Conservation (phyloP, 768 basidiomycete species). For the Xerocomellus chrysenteron region DNA sequence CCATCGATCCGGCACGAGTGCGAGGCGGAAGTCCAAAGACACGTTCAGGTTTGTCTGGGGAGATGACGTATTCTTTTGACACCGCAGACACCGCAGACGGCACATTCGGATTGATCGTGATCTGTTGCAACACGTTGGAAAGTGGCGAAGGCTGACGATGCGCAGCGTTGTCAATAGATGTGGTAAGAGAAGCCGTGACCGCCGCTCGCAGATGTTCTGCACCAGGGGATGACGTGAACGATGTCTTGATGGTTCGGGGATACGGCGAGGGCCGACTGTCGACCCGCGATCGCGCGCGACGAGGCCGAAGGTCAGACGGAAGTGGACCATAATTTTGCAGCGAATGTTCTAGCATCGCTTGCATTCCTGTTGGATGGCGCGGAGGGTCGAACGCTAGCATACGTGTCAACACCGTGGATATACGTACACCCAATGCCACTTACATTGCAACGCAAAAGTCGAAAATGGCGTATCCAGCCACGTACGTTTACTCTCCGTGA, state of each 20-base stretch:
- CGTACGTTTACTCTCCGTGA: slow-evolving; percentile 59
- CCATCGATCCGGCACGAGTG: slow-evolving; percentile 53
- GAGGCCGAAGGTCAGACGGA: slow-evolving; percentile 67
- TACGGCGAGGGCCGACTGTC: slow-evolving; percentile 75
- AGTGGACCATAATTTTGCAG: slow-evolving; percentile 69
- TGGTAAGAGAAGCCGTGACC: slow-evolving; percentile 18
- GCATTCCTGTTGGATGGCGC: slow-evolving; percentile 61
- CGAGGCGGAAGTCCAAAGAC: slow-evolving; percentile 34
- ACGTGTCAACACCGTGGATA: background rate
- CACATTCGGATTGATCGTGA: slow-evolving; percentile 44
- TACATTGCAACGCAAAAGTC: slow-evolving; percentile 69
- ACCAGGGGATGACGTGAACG: slow-evolving; percentile 36
- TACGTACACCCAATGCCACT: slow-evolving; percentile 27
- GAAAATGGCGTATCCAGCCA: slow-evolving; percentile 79
- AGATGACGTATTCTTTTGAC: slow-evolving; percentile 35
- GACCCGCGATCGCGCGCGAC: slow-evolving; percentile 63
- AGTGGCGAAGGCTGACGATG: slow-evolving; percentile 19
- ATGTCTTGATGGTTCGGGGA: slow-evolving; percentile 51
- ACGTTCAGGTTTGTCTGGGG: slow-evolving; percentile 31
- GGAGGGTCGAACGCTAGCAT: slow-evolving; percentile 69
- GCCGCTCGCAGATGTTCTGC: slow-evolving; percentile 38
- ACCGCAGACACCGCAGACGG: slow-evolving; percentile 23
- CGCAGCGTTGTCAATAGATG: slow-evolving; percentile 15
- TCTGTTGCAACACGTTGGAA: slow-evolving; percentile 41
- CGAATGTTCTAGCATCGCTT: slow-evolving; percentile 70